Evolutionary conservation across 352 stramenopile genomes (phyloP), one percentile per base, ranked within the genome.

Genomic region (Globisporangium viniferum): DNA sequence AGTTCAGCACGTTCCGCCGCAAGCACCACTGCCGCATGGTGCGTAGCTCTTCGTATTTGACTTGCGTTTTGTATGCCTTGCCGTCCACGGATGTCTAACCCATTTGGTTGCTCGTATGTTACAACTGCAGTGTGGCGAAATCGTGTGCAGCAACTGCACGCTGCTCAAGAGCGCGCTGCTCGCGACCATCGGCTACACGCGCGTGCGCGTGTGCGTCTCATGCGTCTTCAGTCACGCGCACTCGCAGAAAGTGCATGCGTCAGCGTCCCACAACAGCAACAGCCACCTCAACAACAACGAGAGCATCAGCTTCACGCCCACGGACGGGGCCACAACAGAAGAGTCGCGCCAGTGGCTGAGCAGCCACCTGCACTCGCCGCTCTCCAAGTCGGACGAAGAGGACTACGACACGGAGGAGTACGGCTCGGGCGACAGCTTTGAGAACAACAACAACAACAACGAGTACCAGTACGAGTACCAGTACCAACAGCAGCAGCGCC

Each of bases 1-100:
- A 76, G 22, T 95, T 95, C 51, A 81, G 79, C 63, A 86, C 85
- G 18, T 95, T 95, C 69, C 85, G 85, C 46, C 87, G 87, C 73
- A 95, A 95, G 72, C 87, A 95, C 74, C 87, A 95, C 74, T 95
- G 87, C 72, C 84, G 87, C 64, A 93, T 93, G 84, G 82, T 90
- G 70, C 35, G 74, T 64, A 14, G 39, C 20, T 68, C 24, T 36
- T 61, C 53, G 53, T 44, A 12, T 44, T 44, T 10, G 44, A 22
- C 44, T 51, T 51, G 18, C 18, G 2, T 5, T 22, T 51, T 51
- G 44, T 51, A 51, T 22, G 18, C 5, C 44, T 24, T 60, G 6
- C 31, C 29, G 7, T 6, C 3, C 24, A n/a, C 12, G 8, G 31
- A 18, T 24, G 12, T 44, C 55, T 60, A 44, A 60, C 31, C 31